Evolutionary conservation across 1,284 basidiomycete genomes (phyloP).

Genomic region (Boletus mariae): DNA sequence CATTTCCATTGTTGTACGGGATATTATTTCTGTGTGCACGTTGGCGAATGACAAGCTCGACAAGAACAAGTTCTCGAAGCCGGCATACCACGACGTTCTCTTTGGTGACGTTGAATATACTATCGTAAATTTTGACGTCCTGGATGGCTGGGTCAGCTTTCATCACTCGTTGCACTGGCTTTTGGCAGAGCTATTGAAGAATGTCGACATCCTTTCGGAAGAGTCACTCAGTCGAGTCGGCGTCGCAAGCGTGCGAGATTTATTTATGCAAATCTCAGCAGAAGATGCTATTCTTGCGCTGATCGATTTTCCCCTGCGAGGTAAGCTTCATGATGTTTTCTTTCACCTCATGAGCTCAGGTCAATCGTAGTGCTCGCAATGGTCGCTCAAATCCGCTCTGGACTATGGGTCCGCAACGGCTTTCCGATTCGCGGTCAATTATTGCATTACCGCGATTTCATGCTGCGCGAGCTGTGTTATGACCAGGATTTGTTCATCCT

Average conservation of each 20-base stretch:
- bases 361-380: constrained; percentile 68
- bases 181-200: constrained; percentile 87
- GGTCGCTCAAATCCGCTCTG: constrained; percentile 92
- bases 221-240: constrained; percentile 52
- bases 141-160: constrained; percentile 85
- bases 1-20: constrained; percentile 66
- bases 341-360: not conserved
- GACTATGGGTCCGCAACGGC: constrained; percentile 97
- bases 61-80: constrained; percentile 56
- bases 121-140: constrained; percentile 73
- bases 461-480: constrained; percentile 93
- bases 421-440: constrained; percentile 74
- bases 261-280: constrained; percentile 57
- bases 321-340: constrained; percentile 39
- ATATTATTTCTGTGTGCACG: constrained; percentile 20
- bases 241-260: constrained; percentile 52
- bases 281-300: constrained; percentile 66
- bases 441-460: constrained; percentile 96
- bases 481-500: constrained; percentile 95
- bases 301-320: constrained; percentile 84
- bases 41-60: constrained; percentile 64
- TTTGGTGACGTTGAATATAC: constrained; percentile 62
- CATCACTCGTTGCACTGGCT: constrained; percentile 95
- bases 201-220: constrained; percentile 62
- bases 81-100: constrained; percentile 58